A percentile compares a stretch with the other conserved stretches of the same genome.
phyloP scores from a whole-genome alignment of 2,329 filamentous ascomycete genomes.

The Xylaria polymorpha region DNA sequence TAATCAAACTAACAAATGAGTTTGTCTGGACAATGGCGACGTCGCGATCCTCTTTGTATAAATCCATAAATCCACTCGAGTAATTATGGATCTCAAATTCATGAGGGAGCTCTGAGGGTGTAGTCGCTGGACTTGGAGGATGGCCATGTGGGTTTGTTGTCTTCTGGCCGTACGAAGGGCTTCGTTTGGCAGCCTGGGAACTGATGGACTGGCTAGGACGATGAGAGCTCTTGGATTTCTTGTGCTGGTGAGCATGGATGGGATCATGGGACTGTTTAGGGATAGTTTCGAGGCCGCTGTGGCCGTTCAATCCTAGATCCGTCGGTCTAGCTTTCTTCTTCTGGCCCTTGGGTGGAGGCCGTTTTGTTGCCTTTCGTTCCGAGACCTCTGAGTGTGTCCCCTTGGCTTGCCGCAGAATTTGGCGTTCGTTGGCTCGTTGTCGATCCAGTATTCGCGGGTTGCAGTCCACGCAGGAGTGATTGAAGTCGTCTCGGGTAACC shows the following conservation, averaged over 20 bases:
- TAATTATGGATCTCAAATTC: slow-evolving; percentile 75
- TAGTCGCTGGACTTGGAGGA: slow-evolving; percentile 80
- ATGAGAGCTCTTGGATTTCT: slow-evolving; percentile 86
- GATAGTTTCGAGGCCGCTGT: slow-evolving; percentile 67
- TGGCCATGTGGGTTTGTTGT: slow-evolving; percentile 67
- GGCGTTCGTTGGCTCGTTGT: slow-evolving; percentile 79
- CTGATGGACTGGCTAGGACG: slow-evolving; percentile 80
- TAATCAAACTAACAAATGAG: slow-evolving; percentile 78
- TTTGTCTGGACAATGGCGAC: slow-evolving; percentile 75
- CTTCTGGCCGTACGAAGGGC: slow-evolving; percentile 73
- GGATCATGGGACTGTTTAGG: slow-evolving; percentile 60
- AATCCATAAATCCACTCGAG: slow-evolving; percentile 78
- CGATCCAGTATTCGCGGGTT: slow-evolving; percentile 79
- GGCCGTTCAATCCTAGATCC: slow-evolving; percentile 75
- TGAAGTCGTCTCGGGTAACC: slow-evolving; percentile 75
- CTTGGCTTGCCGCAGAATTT: slow-evolving; percentile 67
- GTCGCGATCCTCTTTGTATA: slow-evolving; percentile 72
- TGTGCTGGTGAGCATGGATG: slow-evolving; percentile 68
- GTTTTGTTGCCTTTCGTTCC: slow-evolving; percentile 71
- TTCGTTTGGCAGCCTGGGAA: slow-evolving; percentile 73
- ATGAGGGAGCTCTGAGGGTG: slow-evolving; percentile 73
- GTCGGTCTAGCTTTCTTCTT: slow-evolving; percentile 88
- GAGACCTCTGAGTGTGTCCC: slow-evolving; percentile 57
- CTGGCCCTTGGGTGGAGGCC: slow-evolving; percentile 80
- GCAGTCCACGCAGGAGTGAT: slow-evolving; percentile 92